A percentile compares a stretch with the other conserved stretches of the same genome.
Evolutionary conservation across 352 stramenopile species (phyloP).

Genomic region (Lagenidium sp.): DNA sequence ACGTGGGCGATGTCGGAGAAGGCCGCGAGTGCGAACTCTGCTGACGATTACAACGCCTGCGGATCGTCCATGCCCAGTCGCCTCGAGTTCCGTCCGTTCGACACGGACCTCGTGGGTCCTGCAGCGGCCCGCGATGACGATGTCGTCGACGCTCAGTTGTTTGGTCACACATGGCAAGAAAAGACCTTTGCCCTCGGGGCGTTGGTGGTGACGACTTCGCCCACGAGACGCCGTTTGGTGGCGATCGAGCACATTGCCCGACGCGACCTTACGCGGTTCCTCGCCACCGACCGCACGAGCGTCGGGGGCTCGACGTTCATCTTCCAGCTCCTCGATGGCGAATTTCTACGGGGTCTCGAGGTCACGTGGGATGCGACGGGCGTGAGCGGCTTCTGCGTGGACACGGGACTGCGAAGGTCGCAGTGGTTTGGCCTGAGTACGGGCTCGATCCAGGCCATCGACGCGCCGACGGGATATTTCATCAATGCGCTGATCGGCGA

Average conservation of each 20-base stretch:
- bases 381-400: too few relatives aligned
- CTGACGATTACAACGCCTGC: too few relatives aligned
- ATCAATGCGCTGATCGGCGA: constrained; percentile 8
- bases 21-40: not conserved
- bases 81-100: not conserved
- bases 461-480: constrained; percentile 3
- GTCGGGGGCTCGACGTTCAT: constrained; percentile 4
- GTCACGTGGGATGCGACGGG: not conserved
- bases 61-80: not conserved
- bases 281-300: not conserved
- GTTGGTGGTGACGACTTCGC: constrained; percentile 4
- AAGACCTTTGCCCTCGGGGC: constrained; percentile 5
- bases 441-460: not conserved
- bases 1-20: not conserved
- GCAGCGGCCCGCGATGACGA: too few relatives aligned
- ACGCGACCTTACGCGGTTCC: constrained; percentile 5
- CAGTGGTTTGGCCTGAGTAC: constrained; percentile 3
- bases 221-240: too few relatives aligned
- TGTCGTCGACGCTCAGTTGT: not conserved
- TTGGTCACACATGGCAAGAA: constrained; percentile 11
- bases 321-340: not conserved
- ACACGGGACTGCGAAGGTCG: too few relatives aligned
- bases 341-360: constrained; percentile 4
- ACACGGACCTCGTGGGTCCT: constrained; percentile 1
- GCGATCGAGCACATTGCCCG: constrained; percentile 8